Conservation (phyloP, 352 stramenopile genomes). For the Globisporangium yorkense region DNA sequence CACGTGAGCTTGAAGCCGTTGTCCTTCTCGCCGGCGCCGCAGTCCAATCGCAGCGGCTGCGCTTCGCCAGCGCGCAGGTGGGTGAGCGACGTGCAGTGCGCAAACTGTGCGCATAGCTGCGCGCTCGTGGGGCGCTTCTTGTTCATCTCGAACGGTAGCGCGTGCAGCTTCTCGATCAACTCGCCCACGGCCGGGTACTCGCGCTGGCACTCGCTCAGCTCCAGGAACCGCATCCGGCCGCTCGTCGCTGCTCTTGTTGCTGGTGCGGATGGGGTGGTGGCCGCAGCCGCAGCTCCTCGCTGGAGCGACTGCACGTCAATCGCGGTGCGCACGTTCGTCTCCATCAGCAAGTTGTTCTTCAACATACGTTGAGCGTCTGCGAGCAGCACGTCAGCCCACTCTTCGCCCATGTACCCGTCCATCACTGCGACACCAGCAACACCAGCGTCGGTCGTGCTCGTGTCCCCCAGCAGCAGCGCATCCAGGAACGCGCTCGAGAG, state of each 20-base stretch:
- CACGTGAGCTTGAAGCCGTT: conserved; percentile 79
- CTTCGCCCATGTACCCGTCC: conserved; percentile 76
- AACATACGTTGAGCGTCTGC: conserved; percentile 66
- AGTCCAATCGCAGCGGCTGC: conserved; percentile 64
- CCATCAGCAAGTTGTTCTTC: conserved; percentile 43
- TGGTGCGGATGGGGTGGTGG: not conserved
- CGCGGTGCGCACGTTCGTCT: conserved; percentile 11
- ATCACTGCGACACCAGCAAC: conserved; percentile 39
- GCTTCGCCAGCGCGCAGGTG: conserved; percentile 31
- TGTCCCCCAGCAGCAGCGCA: conserved; percentile 17
- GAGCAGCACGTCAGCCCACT: conserved; percentile 59
- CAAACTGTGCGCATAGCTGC: conserved; percentile 63
- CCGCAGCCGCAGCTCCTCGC: not conserved
- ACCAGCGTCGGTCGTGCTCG: not conserved
- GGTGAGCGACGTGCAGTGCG: conserved; percentile 53
- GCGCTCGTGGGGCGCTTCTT: conserved; percentile 33
- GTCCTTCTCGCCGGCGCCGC: conserved; percentile 54
- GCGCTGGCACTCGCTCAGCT: conserved; percentile 39
- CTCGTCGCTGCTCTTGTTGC: not conserved
- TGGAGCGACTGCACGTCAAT: conserved; percentile 5
- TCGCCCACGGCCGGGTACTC: conserved; percentile 70
- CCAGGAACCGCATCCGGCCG: conserved; percentile 57
- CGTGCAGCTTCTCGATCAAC: conserved; percentile 67
- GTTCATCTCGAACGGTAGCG: conserved; percentile 82
- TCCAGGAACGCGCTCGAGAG: conserved; percentile 46